Conservation (phyloP, 2,329 filamentous ascomycete genomes). For the Colletotrichum sp. region DNA sequence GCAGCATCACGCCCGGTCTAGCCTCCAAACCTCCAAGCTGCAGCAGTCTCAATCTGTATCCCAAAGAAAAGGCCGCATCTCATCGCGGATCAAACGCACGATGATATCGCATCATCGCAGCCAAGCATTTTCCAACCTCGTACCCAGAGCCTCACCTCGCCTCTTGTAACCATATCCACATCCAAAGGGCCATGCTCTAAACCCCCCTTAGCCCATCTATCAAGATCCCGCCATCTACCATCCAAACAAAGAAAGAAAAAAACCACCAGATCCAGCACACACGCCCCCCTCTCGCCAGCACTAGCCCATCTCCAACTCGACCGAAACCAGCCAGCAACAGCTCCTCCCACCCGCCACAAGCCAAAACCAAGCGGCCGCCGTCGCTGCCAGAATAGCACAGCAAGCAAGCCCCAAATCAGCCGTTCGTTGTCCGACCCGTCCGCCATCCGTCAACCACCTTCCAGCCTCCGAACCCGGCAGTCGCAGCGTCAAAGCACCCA, state of each 20-base stretch:
- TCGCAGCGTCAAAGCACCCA: background rate
- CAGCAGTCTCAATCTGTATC: background rate
- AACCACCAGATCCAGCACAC: background rate
- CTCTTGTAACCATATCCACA: background rate
- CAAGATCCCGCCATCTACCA: background rate
- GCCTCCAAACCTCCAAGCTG: background rate
- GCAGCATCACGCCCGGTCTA: background rate
- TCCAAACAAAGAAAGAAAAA: background rate
- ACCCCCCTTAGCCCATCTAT: background rate
- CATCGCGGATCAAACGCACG: background rate
- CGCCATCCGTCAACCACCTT: background rate
- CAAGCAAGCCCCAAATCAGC: background rate
- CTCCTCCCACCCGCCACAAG: background rate
- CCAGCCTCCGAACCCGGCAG: slow-evolving; percentile 6
- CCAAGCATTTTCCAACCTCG: background rate
- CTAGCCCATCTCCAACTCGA: background rate
- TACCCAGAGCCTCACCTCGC: background rate
- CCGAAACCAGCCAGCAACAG: slow-evolving; percentile 12
- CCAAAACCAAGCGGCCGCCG: background rate
- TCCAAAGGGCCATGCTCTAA: background rate
- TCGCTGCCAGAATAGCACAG: background rate
- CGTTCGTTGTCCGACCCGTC: background rate
- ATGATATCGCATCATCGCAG: background rate
- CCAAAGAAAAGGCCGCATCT: background rate
- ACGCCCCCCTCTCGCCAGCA: background rate